Base-by-base conservation (phyloP, 441 rosid genomes). In the Gossypium davidsonii region DNA sequence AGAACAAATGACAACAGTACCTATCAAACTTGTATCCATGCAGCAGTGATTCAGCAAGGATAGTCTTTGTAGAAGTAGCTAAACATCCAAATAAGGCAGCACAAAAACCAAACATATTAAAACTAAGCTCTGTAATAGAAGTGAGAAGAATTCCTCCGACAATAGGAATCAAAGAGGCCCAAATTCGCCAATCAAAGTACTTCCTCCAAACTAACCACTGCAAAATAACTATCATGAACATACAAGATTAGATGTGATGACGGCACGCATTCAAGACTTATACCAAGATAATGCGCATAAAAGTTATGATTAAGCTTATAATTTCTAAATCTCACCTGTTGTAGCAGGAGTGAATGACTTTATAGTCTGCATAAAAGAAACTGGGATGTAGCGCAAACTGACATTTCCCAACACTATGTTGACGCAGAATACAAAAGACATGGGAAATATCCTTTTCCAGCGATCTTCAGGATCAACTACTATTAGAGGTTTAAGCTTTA, bases 291-390 rank as follows among this genome's bases (percentile, higher is more conserved):
- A 21, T 59, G 28, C 17, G n/a, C 57, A 39, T 3, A 55, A 18
- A 76, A 4, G 66, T 42, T 37, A 68, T 42, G 31, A 44, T 57
- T 34, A 2, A n/a, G 7, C 17, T 3, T 49, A 23, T 11, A 63
- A 57, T 49, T 71, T 65, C 57, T 31, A 49, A 67, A 64, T 44
- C 84, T 39, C 26, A 95, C 99, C 97, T 84, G 99, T 95, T 64
- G 97, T 95, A 61, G 98, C 97, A 37, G 99, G 99, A 75, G 99
- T 95, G 77, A 95, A 93, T n/a, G 99, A 95, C 82, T 95, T 95
- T 34, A 93, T 95, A 0, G 99, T 95, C 85, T 95, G 98, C 99
- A 95, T 95, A 80, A 95, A 95, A 3, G 99, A 95, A 72, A 95
- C 98, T 2, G 97, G 99, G 52, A 95, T 95, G 80, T 91, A 95